Percentiles rank a stretch among this genome's conserved stretches.
Evolutionary conservation across 129 eudicot species (phyloP).

Genomic region (Arctium minus): DNA sequence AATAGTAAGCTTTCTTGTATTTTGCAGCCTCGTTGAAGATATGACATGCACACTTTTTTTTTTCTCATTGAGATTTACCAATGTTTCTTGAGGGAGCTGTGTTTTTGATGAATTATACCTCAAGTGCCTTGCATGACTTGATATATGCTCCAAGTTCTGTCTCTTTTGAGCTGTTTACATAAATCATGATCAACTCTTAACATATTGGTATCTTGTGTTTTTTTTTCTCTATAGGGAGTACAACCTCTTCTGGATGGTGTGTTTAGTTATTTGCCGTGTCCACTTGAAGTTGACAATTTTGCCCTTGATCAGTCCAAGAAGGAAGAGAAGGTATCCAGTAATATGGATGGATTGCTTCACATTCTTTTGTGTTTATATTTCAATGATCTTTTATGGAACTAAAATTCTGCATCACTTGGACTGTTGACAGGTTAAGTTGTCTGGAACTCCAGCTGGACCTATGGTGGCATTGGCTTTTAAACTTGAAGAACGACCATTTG

Average conservation of each 20-base stretch:
- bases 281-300: slow-evolving; percentile 85
- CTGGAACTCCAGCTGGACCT: slow-evolving; percentile 89
- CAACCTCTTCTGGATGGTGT: slow-evolving; percentile 99
- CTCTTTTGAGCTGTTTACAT: not conserved
- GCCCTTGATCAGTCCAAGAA: slow-evolving; percentile 92
- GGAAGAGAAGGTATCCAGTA: slow-evolving; percentile 77
- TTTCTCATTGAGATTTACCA: not conserved
- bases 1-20: not conserved
- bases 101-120: not conserved
- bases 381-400: not conserved
- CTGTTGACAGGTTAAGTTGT: slow-evolving; percentile 51
- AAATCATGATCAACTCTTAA: not conserved
- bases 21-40: not conserved
- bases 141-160: not conserved
- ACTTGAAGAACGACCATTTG: slow-evolving; percentile 91
- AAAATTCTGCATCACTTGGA: not conserved
- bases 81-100: not conserved
- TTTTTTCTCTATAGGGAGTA: slow-evolving; percentile 53
- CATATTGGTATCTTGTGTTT: not conserved
- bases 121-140: not conserved
- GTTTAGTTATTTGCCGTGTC: slow-evolving; percentile 80
- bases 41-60: not conserved
- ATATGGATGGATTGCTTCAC: not conserved
- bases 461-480: slow-evolving; percentile 97
- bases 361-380: not conserved